These are phyloP conservation scores for Cryptococcus hybrid DNA, from an alignment of 1,284 basidiomycete species.

Conservation along the genomic window DNA sequence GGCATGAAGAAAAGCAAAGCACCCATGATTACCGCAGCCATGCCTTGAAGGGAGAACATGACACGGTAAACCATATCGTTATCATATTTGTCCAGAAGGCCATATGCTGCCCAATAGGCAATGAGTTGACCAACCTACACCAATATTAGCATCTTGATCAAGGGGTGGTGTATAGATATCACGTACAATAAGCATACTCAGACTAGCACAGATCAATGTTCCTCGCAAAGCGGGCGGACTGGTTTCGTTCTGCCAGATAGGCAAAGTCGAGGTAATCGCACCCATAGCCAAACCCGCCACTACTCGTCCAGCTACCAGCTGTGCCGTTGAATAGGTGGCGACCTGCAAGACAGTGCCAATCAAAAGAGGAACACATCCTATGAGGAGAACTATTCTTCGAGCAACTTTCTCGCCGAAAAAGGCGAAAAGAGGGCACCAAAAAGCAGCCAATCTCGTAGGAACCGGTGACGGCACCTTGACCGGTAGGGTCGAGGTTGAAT, in stretches of 20 bases:
- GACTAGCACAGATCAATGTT: slow-evolving; percentile 17
- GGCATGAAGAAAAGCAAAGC: slow-evolving; percentile 14
- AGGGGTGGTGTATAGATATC: neutral
- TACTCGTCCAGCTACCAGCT: slow-evolving; percentile 16
- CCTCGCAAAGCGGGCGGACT: slow-evolving; percentile 14
- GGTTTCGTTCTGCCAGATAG: slow-evolving; percentile 24
- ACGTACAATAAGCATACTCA: slow-evolving; percentile 22
- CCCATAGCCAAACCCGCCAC: slow-evolving; percentile 22
- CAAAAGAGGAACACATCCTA: slow-evolving; percentile 8
- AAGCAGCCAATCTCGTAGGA: slow-evolving; percentile 20
- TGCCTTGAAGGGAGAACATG: slow-evolving; percentile 17
- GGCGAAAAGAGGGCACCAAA: slow-evolving; percentile 14
- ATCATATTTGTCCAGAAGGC: slow-evolving; percentile 13
- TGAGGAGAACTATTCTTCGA: slow-evolving; percentile 10
- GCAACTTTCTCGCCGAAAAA: slow-evolving; percentile 14
- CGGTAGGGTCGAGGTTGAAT: slow-evolving; percentile 8
- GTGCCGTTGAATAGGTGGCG: slow-evolving; percentile 9
- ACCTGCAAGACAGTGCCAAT: slow-evolving; percentile 17
- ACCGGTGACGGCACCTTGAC: slow-evolving; percentile 20
- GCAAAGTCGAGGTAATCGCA: slow-evolving; percentile 17
- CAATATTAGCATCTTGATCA: neutral
- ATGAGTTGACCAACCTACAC: slow-evolving; percentile 20
- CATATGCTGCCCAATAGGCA: slow-evolving; percentile 24
- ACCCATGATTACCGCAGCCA: slow-evolving; percentile 15
- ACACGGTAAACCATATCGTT: slow-evolving; percentile 15